phyloP scores from a whole-genome alignment of 1,139 yeast species.

The Magnusiomyces paraingens region DNA sequence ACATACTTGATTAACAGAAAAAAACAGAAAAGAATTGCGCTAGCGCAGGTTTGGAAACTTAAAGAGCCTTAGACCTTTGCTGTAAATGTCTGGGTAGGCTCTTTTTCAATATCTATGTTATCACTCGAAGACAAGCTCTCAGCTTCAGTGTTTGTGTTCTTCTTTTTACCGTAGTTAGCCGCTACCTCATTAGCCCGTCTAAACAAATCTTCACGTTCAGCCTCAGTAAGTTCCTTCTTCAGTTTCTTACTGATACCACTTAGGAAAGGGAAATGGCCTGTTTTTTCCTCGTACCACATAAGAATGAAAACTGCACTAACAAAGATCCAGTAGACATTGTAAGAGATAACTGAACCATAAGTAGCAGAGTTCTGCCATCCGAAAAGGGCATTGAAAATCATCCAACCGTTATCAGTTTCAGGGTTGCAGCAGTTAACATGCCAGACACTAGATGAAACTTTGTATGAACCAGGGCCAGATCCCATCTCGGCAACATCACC shows the following conservation, averaged over 20 bases:
- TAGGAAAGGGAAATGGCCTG: conserved; percentile 29
- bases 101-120: too few species aligned
- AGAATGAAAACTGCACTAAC: conserved; percentile 49
- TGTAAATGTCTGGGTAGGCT: too few species aligned
- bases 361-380: conserved; percentile 98
- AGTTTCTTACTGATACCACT: conserved; percentile 22
- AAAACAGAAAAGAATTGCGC: too few species aligned
- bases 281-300: conserved; percentile 53
- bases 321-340: conserved; percentile 67
- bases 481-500: conserved; percentile 88
- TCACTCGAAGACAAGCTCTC: too few species aligned
- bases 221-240: conserved; percentile 23
- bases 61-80: too few species aligned
- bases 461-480: conserved; percentile 91
- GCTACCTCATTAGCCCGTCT: conserved; percentile 29
- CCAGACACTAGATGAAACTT: conserved; percentile 75
- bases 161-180: conserved; percentile 10
- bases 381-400: conserved; percentile 78
- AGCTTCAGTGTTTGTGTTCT: too few species aligned
- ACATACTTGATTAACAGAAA: too few species aligned
- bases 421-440: conserved; percentile 97
- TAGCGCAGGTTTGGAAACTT: too few species aligned
- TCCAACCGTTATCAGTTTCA: conserved; percentile 86
- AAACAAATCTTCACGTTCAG: conserved; percentile 29
- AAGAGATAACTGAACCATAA: conserved; percentile 79